Evolutionary conservation across 192 early-diverging fungal species (phyloP), one percentile per base, ranked within the genome.

Genomic region (Coemansia sp.): DNA sequence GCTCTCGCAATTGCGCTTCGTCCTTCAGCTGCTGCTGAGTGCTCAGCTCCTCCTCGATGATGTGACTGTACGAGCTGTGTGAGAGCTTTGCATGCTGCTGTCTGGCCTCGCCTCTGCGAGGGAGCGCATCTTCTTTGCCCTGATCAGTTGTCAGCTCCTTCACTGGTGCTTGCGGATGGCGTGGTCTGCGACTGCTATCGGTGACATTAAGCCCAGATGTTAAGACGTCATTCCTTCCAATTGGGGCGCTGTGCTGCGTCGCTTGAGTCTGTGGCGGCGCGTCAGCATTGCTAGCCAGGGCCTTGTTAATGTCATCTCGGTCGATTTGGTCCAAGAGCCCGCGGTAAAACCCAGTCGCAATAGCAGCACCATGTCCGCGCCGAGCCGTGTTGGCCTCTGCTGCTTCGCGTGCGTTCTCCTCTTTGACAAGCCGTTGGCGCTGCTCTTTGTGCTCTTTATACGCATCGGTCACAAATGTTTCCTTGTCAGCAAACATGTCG

Each of bases 291-390:
- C 17, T 41, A 4, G 68, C 69, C 0, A 86, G 74, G 22, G 83
- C 90, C 56, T 88, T 85, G 56, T 88, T 70, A 56, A 81, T 67
- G 59, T 86, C 93, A 33, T 85, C 83, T 8, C 83, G 71, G 19
- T 87, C 75, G 1, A 85, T 84, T 60, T 86, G 73, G n/a, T 68
- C 59, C 54, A 75, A 35, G 22, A 65, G 58, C 7, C 46, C 56
- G 9, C 60, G 57, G 11, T 69, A 69, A 50, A 75, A 69, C 24
- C 66, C 67, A 27, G 59, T 46, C 0, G 52, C 52, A 53, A 35
- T 24, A 21, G 32, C 32, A 35, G 11, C 10, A 29, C 56, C 44
- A 36, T 26, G 27, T 19, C 52, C 52, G 18, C 32, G 52, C 3
- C 52, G 36, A 3, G 6, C 15, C 17, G n/a, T 57, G 18, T 10